A percentile compares a stretch with the other conserved stretches of the same genome.
These are phyloP conservation scores for Zymoseptoria crescenta DNA, from an alignment of 2,329 filamentous ascomycete genomes.

Conservation along the genomic window DNA sequence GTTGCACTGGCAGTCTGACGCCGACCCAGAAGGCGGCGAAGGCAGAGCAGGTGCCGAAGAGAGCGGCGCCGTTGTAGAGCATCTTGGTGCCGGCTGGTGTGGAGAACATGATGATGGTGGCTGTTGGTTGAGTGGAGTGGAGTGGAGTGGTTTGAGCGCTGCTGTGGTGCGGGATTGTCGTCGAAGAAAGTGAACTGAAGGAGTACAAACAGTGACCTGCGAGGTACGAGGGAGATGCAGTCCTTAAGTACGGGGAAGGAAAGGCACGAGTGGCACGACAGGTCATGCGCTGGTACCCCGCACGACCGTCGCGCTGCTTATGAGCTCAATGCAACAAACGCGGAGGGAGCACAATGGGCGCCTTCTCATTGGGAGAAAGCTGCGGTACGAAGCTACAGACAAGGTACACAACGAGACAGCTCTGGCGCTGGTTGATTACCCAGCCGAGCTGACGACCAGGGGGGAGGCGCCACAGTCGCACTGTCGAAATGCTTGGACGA, in stretches of 20 bases:
- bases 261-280: background rate
- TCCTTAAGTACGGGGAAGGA: background rate
- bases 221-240: background rate
- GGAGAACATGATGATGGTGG: slow-evolving; percentile 21
- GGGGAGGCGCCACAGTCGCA: background rate
- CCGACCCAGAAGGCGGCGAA: slow-evolving; percentile 26
- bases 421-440: background rate
- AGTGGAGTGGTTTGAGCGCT: background rate
- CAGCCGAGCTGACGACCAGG: background rate
- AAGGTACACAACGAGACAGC: background rate
- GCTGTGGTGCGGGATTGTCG: background rate
- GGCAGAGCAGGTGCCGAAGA: slow-evolving; percentile 26
- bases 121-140: background rate
- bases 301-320: background rate
- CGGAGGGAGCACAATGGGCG: background rate
- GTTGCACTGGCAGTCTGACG: slow-evolving; percentile 24
- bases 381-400: background rate
- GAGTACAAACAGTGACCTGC: background rate
- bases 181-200: background rate
- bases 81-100: slow-evolving; percentile 13
- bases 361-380: background rate
- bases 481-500: too few relatives aligned
- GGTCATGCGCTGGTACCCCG: background rate
- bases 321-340: background rate
- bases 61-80: slow-evolving; percentile 24